Evolutionary conservation across 2,329 filamentous ascomycete species (phyloP).

Genomic region (Diaporthe amygdali): DNA sequence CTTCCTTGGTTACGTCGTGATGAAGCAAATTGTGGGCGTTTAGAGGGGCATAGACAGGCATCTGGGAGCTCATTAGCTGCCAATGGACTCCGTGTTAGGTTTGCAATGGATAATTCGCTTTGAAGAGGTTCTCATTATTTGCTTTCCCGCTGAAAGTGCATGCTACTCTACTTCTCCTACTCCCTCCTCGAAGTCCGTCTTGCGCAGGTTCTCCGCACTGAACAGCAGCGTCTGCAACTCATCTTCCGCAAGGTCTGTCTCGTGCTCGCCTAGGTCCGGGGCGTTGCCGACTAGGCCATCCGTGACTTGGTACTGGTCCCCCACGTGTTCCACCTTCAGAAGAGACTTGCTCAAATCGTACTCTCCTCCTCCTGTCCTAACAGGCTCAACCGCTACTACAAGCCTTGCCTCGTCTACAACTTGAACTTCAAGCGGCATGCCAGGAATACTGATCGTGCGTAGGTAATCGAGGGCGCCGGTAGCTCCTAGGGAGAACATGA

Average conservation of each 20-base stretch:
- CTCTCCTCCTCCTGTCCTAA: conserved; percentile 25
- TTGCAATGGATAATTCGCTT: conserved; percentile 20
- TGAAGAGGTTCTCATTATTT: not conserved
- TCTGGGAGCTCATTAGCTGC: conserved; percentile 20
- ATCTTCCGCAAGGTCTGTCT: conserved; percentile 40
- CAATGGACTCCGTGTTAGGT: conserved; percentile 5
- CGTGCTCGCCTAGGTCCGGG: conserved; percentile 32
- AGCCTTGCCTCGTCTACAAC: conserved; percentile 36
- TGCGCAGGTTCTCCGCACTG: conserved; percentile 53
- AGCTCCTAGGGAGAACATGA: conserved; percentile 62
- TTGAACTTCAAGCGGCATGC: conserved; percentile 67
- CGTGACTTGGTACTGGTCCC: conserved; percentile 26
- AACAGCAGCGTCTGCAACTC: conserved; percentile 51
- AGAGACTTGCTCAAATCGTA: conserved; percentile 16
- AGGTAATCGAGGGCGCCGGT: conserved; percentile 55
- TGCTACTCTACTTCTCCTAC: conserved; percentile 22
- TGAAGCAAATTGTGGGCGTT: conserved; percentile 26
- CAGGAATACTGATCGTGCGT: conserved; percentile 60
- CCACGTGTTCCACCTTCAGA: not conserved
- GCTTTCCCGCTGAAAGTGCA: not conserved
- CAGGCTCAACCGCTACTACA: conserved; percentile 46
- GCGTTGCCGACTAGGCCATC: conserved; percentile 27
- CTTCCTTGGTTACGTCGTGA: conserved; percentile 20
- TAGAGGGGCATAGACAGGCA: conserved; percentile 27
- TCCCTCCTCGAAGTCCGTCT: conserved; percentile 43